Base-by-base conservation (phyloP, 495 filamentous ascomycete genomes). In the Cudoniella acicularis region DNA sequence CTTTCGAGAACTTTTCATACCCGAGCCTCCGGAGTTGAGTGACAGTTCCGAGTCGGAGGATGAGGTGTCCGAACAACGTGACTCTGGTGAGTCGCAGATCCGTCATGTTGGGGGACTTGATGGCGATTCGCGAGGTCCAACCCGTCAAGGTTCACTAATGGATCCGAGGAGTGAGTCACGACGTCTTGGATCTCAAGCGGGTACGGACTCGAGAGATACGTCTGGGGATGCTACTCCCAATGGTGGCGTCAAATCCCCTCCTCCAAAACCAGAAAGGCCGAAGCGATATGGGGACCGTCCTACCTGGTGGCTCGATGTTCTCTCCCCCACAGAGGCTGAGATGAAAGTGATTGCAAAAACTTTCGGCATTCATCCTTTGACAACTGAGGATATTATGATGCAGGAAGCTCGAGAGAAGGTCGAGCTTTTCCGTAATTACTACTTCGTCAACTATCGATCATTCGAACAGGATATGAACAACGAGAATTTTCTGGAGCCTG, bases 351-450 rank as follows among this genome's bases (percentile, higher is more conserved):
- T 98, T 20, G 85, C 91, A 40, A 96, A 96, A 68, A 84, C 93
- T 0, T 98, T 98, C 69, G 87, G 89, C 8, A 96, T 98, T 50
- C 94, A 98, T 71, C 91, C 93, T 1, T 74, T 98, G 49, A 98
- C 94, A 0, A 86, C 89, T 20, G 94, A 98, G 69, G 94, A 98
- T 71, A 98, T 98, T 71, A 86, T 96, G 83, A 86, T 96, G 76
- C 90, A 98, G 69, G 94, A 98, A 75, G 87, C 90, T 47, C 90
- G 94, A 10, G 94, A 98, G 67, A 98, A 98, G 74, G 95, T 98
- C 8, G 94, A 98, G 73, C 83, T 98, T 6, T 98, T 98, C 77
- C 83, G 87, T 36, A 88, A 95, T 62, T 98, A 98, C 74, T 98
- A 98, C 69, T 97, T 98, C 68, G 87, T 97, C 73, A 98, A 96